phyloP scores from a whole-genome alignment of 768 basidiomycete genomes.

The Lactarius quietus region DNA sequence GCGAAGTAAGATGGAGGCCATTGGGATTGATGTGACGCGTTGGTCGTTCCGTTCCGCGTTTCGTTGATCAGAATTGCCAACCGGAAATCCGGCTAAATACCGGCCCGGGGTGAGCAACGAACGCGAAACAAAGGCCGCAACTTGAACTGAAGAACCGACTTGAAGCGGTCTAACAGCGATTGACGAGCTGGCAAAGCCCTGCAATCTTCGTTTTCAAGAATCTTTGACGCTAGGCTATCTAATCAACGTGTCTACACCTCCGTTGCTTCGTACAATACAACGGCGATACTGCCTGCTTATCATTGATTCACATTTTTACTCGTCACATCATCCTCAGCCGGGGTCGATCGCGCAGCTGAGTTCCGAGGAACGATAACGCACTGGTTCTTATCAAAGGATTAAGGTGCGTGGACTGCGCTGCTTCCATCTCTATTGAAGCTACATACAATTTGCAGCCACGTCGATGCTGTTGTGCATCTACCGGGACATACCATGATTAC shows the following conservation, averaged over 20 bases:
- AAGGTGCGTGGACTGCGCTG: background rate
- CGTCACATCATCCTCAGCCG: background rate
- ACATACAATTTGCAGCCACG: background rate
- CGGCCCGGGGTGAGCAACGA: too few relatives aligned
- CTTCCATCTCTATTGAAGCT: background rate
- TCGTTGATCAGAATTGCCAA: too few relatives aligned
- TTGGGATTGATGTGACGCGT: too few relatives aligned
- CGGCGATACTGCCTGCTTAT: background rate
- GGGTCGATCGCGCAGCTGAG: background rate
- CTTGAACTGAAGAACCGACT: background rate
- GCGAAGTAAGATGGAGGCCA: slow-evolving; percentile 31
- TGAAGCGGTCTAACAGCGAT: background rate
- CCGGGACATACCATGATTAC: background rate
- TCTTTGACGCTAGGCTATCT: background rate
- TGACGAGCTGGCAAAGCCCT: background rate
- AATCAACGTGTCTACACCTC: background rate
- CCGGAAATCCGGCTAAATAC: too few relatives aligned
- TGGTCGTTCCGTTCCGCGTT: background rate
- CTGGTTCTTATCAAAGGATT: background rate
- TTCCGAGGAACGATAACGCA: background rate
- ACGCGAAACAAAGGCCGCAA: too few relatives aligned
- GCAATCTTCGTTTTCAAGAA: background rate
- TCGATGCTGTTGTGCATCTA: background rate
- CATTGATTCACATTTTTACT: background rate
- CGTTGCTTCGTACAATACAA: too few relatives aligned